Base-by-base conservation (phyloP, 805 yeast genomes). In the Pichia manshurica region DNA sequence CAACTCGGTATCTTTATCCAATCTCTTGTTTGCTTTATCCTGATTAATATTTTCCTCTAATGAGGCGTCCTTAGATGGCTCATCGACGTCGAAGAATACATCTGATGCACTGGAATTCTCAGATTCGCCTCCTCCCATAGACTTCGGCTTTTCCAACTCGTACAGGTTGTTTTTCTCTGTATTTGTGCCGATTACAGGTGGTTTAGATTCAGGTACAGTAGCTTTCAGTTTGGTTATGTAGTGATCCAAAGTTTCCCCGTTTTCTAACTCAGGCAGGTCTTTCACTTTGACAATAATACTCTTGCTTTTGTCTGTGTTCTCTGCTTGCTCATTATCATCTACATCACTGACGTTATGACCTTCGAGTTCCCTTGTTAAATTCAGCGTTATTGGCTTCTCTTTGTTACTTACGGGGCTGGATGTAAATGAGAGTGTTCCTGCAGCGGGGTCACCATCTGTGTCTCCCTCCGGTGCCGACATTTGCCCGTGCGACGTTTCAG, bases 221-320 rank as follows among this genome's bases (percentile, higher is more conserved):
- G 16, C 33, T 38, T 51, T 50, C 23, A 51, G 38, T n/a, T 48
- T 41, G n/a, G 25, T 29, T 19, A 48, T 40, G 39, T 51, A 51
- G 12, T 46, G 39, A 17, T 40, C 42, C 15, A 51, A 16, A 4
- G 36, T 39, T 35, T 49, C 44, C 2, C 51, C 51, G 15, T 45
- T 31, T 36, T 46, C 44, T 22, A 43, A 32, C 16, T 51, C 23
- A 19, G 54, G 52, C 16, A 51, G 21, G 42, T 51, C 54, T 7
- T 39, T 35, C 5, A 48, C 52, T 16, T 40, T 39, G 2, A 48
- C 40, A 23, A 21, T 42, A 3, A 48, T 32, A 3, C 49, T 49
- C 5, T 25, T 28, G 6, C 25, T 19, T 10, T 38, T 22, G 2
- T 23, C 12, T 4, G 29, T 15, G n/a, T 16, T 17, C 8, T 37